Evolutionary conservation across 2,329 filamentous ascomycete species (phyloP), one percentile per base, ranked within the genome.

Genomic region (Alternaria sp.): DNA sequence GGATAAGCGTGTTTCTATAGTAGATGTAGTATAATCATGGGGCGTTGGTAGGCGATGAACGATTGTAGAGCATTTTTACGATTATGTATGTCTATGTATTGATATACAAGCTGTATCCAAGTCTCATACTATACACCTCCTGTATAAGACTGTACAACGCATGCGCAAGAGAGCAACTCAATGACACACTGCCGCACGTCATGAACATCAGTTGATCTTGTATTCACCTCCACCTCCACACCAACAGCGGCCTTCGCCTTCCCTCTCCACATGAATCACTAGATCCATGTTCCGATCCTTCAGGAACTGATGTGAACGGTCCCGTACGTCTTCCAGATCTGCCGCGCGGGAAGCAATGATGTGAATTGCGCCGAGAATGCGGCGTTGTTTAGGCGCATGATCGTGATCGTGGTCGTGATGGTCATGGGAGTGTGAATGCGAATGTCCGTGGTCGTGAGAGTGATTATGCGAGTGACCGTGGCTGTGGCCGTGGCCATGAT

Each of bases 251-350:
- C 81, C 81, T 51, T 96, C 92, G 0, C 91, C 92, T 72, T 97
- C 93, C 47, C 90, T 84, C 79, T 97, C 94, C 1, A 96, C 91
- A 78, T 97, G 94, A 5, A 97, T 86, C 26, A 96, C 88, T 12
- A 93, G 87, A 71, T 97, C 89, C 80, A 97, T 90, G 42, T 88
- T 87, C 65, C 91, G 86, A 52, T 87, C 86, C 7, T 84, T 80
- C 22, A 97, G 82, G 67, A 93, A 95, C 43, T 87, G 84, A 44
- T 85, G 83, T 0, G 94, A 90, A n/a, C 93, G 85, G 61, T 92
- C 87, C 51, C 92, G 85, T 6, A 97, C 92, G 63, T 97, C 94
- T 69, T 96, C 92, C 56, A 94, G 75, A 68, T 94, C 89, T 3
- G 90, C 88, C 3, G 85, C 87, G 24, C 87, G 86, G 1, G 89